Percentiles rank a stretch among this genome's conserved stretches.
Conservation (phyloP, 1,284 basidiomycete genomes). For the Boletus calvinii region DNA sequence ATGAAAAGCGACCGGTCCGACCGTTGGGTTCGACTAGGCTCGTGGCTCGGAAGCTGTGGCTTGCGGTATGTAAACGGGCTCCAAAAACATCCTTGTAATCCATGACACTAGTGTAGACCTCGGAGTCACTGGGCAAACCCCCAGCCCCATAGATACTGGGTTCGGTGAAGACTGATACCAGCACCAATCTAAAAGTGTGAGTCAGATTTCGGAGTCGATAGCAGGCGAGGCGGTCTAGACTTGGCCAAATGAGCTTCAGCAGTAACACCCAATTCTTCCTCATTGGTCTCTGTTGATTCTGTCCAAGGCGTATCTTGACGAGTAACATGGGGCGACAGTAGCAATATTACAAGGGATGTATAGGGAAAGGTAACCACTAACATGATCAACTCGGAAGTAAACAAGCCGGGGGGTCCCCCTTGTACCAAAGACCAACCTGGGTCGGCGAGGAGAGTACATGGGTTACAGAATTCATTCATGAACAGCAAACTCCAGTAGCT, state of each 20-base stretch:
- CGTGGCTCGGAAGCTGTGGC: too few species aligned
- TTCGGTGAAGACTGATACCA: too few species aligned
- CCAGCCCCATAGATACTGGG: too few species aligned
- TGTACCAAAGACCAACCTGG: conserved; percentile 8
- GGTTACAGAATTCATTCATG: conserved; percentile 36
- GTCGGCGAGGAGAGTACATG: conserved; percentile 3
- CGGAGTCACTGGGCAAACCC: too few species aligned
- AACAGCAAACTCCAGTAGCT: conserved; percentile 55
- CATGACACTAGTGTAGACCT: too few species aligned
- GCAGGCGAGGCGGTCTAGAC: too few species aligned
- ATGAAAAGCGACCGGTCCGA: background rate
- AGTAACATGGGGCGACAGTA: conserved; percentile 5
- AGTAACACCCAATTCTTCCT: background rate
- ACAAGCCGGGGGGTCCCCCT: conserved; percentile 4
- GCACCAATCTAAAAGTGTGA: too few species aligned
- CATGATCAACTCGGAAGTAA: conserved; percentile 8
- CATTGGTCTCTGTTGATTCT: background rate
- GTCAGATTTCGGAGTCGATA: too few species aligned
- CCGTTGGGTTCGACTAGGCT: too few species aligned
- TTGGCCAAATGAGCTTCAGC: too few species aligned
- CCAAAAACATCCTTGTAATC: too few species aligned
- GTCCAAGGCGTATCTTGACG: background rate
- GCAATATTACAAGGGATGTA: conserved; percentile 24
- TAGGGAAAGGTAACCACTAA: conserved; percentile 16
- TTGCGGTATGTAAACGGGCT: too few species aligned